Conservation (phyloP, 306 rosid genomes). For the Dalbergia cultrata region DNA sequence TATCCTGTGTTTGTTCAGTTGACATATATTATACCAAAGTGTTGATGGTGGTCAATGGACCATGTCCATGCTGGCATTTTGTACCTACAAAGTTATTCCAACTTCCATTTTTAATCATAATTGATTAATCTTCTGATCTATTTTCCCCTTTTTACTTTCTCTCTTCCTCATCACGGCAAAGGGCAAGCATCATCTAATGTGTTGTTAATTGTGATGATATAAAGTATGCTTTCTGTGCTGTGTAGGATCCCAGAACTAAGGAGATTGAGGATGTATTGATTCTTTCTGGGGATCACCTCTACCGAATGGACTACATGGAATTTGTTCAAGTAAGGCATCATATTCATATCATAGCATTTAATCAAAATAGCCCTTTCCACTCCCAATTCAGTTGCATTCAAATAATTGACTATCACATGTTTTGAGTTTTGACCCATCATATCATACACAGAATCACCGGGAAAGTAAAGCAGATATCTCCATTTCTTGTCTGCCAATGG, state of each 20-base stretch:
- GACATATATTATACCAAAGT: background rate
- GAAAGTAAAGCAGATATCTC: constrained; percentile 93
- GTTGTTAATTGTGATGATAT: background rate
- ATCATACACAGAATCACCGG: constrained; percentile 73
- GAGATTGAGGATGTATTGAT: constrained; percentile 88
- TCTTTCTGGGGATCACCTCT: constrained; percentile 95
- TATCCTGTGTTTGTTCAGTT: no score
- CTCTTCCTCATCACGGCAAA: no score
- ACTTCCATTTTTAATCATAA: no score
- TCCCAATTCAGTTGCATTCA: constrained; percentile 29
- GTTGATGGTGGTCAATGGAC: background rate
- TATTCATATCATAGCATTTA: background rate
- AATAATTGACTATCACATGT: constrained; percentile 28
- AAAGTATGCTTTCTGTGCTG: constrained; percentile 29
- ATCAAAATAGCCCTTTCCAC: constrained; percentile 12
- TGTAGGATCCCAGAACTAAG: constrained; percentile 83
- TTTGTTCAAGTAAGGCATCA: constrained; percentile 74
- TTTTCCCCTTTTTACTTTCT: no score
- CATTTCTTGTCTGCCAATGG: constrained; percentile 88
- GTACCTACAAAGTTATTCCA: no score
- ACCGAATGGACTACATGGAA: constrained; percentile 94
- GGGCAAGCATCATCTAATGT: no score
- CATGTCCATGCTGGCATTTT: no score
- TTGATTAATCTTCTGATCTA: no score
- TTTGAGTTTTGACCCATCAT: background rate